Base-by-base conservation (phyloP, 345 rosid species). In the Populus euphratica region DNA sequence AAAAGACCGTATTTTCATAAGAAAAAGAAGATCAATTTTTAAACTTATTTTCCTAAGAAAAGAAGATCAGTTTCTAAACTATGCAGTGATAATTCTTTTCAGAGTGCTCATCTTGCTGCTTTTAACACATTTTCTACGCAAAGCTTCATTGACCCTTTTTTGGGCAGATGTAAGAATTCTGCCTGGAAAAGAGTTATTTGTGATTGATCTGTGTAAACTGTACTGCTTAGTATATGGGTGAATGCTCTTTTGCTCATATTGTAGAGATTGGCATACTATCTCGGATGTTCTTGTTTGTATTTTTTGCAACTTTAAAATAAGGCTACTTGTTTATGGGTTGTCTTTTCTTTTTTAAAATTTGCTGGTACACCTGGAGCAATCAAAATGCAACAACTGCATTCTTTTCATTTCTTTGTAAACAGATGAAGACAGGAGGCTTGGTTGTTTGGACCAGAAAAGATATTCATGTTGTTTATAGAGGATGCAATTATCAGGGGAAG, bases 391-490 rank as follows among this genome's bases (percentile, higher is more conserved):
- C 64, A 50, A 17, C 41, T 17, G 13, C 52, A 14, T 47, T 47
- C 18, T 47, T 44, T 67, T 56, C 13, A 66, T 74, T 71, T 69
- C 20, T 68, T 79, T 23, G 18, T 78, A 68, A 68, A 65, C 86
- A 94, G 98, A 64, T 90, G 90, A 92, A 94, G 89, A 92, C 97
- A 29, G 92, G 94, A 44, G 95, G 98, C 44, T 87, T 90, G 87
- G 95, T 92, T 83, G 86, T 92, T 72, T 90, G 94, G 88, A 88
- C 86, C 73, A 87, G 76, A 88, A 91, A 92, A 85, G 95, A 90
- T 31, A 47, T 68, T 81, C 80, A 80, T 56, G 85, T 88, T 68
- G 70, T 94, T 47, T 94, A 90, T 76, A 82, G 92, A 86, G 95
- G 94, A 82, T 61, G 61, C 33, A 23, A 75, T 77, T 73, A 80